A percentile compares a stretch with the other conserved stretches of the same genome.
Conservation (phyloP, 2,329 filamentous ascomycete species). For the Alternaria infectoria region DNA sequence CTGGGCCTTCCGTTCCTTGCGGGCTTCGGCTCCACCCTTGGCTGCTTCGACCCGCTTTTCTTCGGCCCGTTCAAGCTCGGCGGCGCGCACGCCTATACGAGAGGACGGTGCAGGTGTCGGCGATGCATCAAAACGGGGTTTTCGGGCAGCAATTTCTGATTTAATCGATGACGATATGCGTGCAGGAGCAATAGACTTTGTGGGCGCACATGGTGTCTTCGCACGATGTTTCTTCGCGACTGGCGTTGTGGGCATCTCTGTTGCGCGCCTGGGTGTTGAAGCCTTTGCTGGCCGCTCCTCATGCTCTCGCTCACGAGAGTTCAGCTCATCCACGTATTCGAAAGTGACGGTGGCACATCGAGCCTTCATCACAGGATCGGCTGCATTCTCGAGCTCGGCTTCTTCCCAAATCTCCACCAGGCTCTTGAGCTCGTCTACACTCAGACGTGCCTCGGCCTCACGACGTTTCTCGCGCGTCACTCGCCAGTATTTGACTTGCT, state of each 20-base stretch:
- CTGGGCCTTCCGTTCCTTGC: conserved; percentile 11
- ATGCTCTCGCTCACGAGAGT: conserved; percentile 10
- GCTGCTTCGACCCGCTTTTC: conserved; percentile 1
- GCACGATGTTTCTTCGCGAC: not conserved
- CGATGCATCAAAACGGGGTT: not conserved
- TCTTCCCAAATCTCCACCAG: conserved; percentile 20
- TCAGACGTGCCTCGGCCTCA: conserved; percentile 10
- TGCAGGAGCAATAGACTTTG: not conserved
- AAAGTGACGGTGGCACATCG: conserved; percentile 18
- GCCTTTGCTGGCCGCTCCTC: conserved; percentile 17
- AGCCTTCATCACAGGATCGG: conserved; percentile 9
- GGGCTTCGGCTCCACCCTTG: conserved; percentile 2
- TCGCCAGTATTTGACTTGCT: conserved; percentile 18
- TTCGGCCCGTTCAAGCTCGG: conserved; percentile 3
- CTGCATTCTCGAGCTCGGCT: conserved; percentile 15
- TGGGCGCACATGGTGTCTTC: not conserved
- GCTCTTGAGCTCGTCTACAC: conserved; percentile 9
- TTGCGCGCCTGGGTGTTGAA: conserved; percentile 6
- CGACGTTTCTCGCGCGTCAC: conserved; percentile 15
- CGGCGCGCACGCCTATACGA: not conserved
- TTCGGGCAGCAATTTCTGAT: not conserved
- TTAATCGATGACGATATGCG: not conserved
- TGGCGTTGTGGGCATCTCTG: not conserved
- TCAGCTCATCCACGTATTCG: conserved; percentile 24
- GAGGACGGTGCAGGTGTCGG: not conserved